Percentiles rank a stretch among this genome's conserved stretches.
phyloP scores from a whole-genome alignment of 768 basidiomycete species.

The Rhodotorula babjevae region DNA sequence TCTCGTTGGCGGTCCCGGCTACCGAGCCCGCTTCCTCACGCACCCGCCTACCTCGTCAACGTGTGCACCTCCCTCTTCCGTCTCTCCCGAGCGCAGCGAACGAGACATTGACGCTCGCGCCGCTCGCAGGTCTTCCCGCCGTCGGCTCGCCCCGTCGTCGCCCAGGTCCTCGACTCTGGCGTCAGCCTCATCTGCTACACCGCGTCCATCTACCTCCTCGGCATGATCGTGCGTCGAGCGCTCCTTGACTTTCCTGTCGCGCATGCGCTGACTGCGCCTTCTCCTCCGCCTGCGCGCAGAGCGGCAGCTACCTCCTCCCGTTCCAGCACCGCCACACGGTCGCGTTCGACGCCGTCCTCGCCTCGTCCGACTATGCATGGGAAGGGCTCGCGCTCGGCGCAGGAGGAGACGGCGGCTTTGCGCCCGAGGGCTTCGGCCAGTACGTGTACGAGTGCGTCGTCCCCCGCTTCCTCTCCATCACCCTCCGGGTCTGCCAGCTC shows the following conservation, averaged over 20 bases:
- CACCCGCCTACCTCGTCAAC: slow-evolving; percentile 22
- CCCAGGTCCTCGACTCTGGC: slow-evolving; percentile 25
- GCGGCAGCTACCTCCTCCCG: slow-evolving; percentile 22
- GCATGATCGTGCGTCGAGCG: slow-evolving; percentile 19
- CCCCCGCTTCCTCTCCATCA: too few relatives aligned
- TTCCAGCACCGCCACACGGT: slow-evolving; percentile 22
- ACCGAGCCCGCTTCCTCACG: not conserved
- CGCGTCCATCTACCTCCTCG: slow-evolving; percentile 22
- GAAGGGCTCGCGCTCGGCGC: slow-evolving; percentile 18
- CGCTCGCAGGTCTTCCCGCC: slow-evolving; percentile 21
- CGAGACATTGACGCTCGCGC: too few relatives aligned
- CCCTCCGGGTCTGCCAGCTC: too few relatives aligned
- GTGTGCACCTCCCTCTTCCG: not conserved
- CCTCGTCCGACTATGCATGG: slow-evolving; percentile 5
- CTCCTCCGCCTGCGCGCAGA: not conserved
- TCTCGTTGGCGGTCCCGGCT: slow-evolving; percentile 18
- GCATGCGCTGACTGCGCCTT: not conserved
- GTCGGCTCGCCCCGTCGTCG: slow-evolving; percentile 23
- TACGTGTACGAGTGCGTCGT: slow-evolving; percentile 21
- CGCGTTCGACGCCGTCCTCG: slow-evolving; percentile 10
- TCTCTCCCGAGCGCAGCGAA: too few relatives aligned
- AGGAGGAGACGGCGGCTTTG: not conserved
- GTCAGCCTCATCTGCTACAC: slow-evolving; percentile 28
- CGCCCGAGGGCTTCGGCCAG: slow-evolving; percentile 11
- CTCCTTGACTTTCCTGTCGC: too few relatives aligned